Conservation (phyloP, 192 early-diverging fungal genomes). For the Coemansia sp. region DNA sequence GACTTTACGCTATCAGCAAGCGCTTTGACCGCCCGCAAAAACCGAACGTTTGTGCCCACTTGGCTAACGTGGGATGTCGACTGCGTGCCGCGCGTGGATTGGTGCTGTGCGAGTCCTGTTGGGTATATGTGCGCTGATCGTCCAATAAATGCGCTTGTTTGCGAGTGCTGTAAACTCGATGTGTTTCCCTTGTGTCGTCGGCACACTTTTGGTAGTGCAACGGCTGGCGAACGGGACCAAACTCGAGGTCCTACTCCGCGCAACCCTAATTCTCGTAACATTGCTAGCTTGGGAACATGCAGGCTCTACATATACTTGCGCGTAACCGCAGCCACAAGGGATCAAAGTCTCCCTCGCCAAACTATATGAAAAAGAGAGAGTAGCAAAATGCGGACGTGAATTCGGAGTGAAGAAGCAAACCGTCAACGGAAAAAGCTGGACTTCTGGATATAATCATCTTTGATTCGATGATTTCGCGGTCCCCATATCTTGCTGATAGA, state of each 20-base stretch:
- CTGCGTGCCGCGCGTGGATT: neutral
- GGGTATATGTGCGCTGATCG: neutral
- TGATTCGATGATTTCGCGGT: too few relatives aligned
- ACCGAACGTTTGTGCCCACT: conserved; percentile 9
- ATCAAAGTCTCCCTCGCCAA: too few relatives aligned
- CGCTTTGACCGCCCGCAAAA: conserved; percentile 11
- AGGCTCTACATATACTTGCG: neutral
- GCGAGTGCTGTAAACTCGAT: neutral
- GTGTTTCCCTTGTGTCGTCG: conserved; percentile 10
- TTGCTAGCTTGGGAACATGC: neutral
- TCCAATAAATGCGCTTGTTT: neutral
- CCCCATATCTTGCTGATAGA: too few relatives aligned
- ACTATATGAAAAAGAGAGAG: too few relatives aligned
- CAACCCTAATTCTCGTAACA: neutral
- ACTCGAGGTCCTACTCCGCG: neutral
- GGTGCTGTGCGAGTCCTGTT: neutral
- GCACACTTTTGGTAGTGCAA: neutral
- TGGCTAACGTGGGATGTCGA: neutral
- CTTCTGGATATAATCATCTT: too few relatives aligned
- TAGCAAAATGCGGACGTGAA: neutral
- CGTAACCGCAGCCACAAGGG: too few relatives aligned
- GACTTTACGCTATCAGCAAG: conserved; percentile 11
- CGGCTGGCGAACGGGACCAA: neutral
- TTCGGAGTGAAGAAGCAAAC: neutral
- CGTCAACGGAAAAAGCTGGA: too few relatives aligned